phyloP scores from a whole-genome alignment of 306 rosid genomes.

The Elaeagnus macrophylla region DNA sequence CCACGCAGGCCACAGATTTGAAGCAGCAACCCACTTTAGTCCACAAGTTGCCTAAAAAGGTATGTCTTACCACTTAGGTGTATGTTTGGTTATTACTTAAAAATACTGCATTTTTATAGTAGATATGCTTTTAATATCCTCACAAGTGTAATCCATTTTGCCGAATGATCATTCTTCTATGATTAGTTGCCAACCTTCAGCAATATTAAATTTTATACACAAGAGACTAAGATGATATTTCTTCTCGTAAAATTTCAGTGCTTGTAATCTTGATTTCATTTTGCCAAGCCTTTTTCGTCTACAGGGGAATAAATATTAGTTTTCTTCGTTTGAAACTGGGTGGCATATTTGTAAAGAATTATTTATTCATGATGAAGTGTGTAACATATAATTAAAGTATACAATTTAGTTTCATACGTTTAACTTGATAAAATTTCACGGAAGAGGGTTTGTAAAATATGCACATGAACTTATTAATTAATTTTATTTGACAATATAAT shows the following conservation, averaged over 20 bases:
- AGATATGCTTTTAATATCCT: no score
- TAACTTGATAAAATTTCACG: no score
- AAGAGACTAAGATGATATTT: no score
- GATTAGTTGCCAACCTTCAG: no score
- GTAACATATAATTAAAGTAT: neutral
- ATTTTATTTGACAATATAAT: neutral
- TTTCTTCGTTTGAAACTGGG: neutral
- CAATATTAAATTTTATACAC: no score
- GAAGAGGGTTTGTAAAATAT: no score
- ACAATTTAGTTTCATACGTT: neutral
- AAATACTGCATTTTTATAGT: neutral
- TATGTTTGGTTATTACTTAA: neutral
- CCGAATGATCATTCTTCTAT: no score
- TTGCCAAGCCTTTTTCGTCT: no score
- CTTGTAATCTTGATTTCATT: no score
- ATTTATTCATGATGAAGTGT: neutral
- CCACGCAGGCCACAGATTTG: conserved; percentile 47
- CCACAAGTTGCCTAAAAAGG: conserved; percentile 83
- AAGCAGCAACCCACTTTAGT: conserved; percentile 55
- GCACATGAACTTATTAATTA: no score
- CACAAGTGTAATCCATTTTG: no score
- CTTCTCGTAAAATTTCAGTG: no score
- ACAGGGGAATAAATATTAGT: neutral
- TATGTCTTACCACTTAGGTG: conserved; percentile 18
- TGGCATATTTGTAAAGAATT: neutral